Percentiles rank a stretch among this genome's conserved stretches.
These are phyloP conservation scores for Rhizopogon rudus DNA, from an alignment of 768 basidiomycete species.

Conservation along the genomic window DNA sequence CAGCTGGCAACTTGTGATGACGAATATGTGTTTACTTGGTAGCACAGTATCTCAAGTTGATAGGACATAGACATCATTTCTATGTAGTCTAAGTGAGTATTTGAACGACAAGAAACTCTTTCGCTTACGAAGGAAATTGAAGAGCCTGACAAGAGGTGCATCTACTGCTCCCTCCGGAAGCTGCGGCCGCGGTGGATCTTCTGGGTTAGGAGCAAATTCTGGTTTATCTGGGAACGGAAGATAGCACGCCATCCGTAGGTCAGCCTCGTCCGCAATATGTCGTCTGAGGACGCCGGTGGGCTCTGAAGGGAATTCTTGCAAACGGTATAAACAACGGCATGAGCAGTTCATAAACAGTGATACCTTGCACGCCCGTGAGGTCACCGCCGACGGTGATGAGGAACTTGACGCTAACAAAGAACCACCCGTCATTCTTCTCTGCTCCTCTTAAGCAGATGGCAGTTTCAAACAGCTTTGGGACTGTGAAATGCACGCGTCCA, in stretches of 20 bases:
- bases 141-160: slow-evolving; percentile 78
- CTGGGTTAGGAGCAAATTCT: slow-evolving; percentile 34
- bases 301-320: slow-evolving; percentile 60
- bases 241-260: slow-evolving; percentile 62
- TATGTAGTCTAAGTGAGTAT: slow-evolving; percentile 21
- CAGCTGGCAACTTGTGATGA: not conserved
- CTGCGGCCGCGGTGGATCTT: slow-evolving; percentile 39
- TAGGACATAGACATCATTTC: slow-evolving; percentile 92
- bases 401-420: slow-evolving; percentile 76
- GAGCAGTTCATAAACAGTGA: not conserved
- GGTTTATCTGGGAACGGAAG: slow-evolving; percentile 42
- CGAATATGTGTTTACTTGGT: slow-evolving; percentile 42
- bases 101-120: not conserved
- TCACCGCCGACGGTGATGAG: slow-evolving; percentile 71
- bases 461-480: slow-evolving; percentile 66
- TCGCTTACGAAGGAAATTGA: slow-evolving; percentile 82
- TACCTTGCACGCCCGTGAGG: slow-evolving; percentile 67
- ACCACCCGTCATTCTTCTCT: slow-evolving; percentile 73
- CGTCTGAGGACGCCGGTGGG: slow-evolving; percentile 60
- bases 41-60: slow-evolving; percentile 86
- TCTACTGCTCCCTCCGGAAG: slow-evolving; percentile 65
- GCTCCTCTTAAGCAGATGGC: slow-evolving; percentile 73
- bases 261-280: slow-evolving; percentile 69
- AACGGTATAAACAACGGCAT: not conserved
- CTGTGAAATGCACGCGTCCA: slow-evolving; percentile 76